phyloP scores from a whole-genome alignment of 2,329 filamentous ascomycete species.

The Neofusicoccum ribis region DNA sequence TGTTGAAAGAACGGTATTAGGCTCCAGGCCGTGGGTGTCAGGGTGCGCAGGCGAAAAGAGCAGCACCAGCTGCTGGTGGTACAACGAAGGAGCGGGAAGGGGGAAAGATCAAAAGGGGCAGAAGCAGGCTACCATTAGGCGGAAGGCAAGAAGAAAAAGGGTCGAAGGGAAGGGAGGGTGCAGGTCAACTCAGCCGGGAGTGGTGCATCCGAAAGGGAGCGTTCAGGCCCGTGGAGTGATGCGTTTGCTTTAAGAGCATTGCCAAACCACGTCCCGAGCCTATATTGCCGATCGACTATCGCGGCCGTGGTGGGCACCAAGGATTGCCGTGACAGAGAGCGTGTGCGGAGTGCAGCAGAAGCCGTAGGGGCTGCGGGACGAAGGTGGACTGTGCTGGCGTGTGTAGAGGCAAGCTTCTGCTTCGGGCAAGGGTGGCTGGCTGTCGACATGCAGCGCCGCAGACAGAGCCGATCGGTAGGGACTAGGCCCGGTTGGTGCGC shows the following conservation, averaged over 20 bases:
- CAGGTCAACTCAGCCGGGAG: constrained; percentile 16
- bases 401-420: constrained; percentile 4
- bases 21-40: constrained; percentile 21
- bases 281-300: background rate
- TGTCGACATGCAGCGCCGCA: constrained; percentile 14
- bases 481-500: constrained; percentile 6
- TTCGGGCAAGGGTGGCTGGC: background rate
- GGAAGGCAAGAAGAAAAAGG: background rate
- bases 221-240: background rate
- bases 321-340: constrained; percentile 6
- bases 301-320: background rate
- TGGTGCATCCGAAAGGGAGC: constrained; percentile 2
- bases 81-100: background rate
- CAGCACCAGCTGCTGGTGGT: constrained; percentile 14
- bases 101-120: constrained; percentile 10
- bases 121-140: constrained; percentile 12
- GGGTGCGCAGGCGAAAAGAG: background rate
- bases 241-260: constrained; percentile 13
- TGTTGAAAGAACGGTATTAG: constrained; percentile 28
- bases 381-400: background rate
- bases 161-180: background rate
- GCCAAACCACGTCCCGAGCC: background rate
- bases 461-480: constrained; percentile 3
- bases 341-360: constrained; percentile 10
- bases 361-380: background rate